Evolutionary conservation across 1,284 basidiomycete genomes (phyloP).

Genomic region (Tetrapyrgos nigripes): DNA sequence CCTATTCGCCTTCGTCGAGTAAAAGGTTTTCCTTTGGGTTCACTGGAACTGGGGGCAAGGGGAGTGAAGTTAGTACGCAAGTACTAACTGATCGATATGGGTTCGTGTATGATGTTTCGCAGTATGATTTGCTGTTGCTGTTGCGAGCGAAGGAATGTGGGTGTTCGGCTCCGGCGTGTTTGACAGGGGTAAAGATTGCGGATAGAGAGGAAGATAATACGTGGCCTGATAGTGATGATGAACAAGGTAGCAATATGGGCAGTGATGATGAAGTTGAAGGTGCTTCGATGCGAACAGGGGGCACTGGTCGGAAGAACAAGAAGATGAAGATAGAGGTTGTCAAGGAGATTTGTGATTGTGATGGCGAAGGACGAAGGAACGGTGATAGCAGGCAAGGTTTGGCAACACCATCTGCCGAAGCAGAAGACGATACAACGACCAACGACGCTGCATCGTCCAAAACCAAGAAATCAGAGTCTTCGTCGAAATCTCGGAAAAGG

Average conservation of each 20-base stretch:
- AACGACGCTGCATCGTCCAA: conserved; percentile 19
- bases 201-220: conserved; percentile 79
- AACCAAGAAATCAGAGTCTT: conserved; percentile 53
- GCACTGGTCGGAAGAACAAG: conserved; percentile 1
- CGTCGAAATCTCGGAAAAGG: conserved; percentile 53
- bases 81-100: conserved; percentile 93
- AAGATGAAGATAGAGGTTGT: conserved; percentile 58
- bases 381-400: not conserved
- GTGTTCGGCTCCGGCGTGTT: conserved; percentile 80
- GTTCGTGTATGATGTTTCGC: conserved; percentile 89
- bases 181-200: conserved; percentile 88
- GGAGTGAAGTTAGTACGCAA: not conserved
- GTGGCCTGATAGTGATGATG: conserved; percentile 65
- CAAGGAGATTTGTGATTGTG: conserved; percentile 65
- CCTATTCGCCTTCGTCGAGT: conserved; percentile 47
- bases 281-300: conserved; percentile 15
- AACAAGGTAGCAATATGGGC: conserved; percentile 12
- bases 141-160: conserved; percentile 76
- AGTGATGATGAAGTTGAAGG: conserved; percentile 22
- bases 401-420: conserved; percentile 24
- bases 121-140: conserved; percentile 82
- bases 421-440: conserved; percentile 9
- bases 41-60: not conserved
- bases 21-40: conserved; percentile 57
- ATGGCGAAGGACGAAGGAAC: conserved; percentile 34